phyloP scores from a whole-genome alignment of 78 protist genomes.

The Chrysochromulina tobinii region DNA sequence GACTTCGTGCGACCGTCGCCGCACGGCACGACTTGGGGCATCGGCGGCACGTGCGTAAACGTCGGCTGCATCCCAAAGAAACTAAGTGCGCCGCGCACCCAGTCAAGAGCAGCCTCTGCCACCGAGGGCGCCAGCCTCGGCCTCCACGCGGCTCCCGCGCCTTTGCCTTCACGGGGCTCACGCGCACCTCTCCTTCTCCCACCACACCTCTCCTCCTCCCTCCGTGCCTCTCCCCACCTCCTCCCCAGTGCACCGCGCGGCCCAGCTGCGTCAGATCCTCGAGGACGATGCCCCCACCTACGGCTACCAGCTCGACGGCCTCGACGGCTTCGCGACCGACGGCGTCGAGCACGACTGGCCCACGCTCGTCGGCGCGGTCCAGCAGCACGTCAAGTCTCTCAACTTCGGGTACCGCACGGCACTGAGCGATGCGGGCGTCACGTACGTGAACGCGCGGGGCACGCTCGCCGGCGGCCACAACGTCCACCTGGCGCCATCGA shows the following conservation, averaged over 20 bases:
- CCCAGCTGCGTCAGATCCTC: constrained; percentile 35
- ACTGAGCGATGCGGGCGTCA: constrained; percentile 57
- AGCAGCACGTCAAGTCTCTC: constrained; percentile 72
- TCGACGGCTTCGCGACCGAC: background rate
- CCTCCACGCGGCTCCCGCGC: too few species aligned
- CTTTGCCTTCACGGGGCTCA: too few species aligned
- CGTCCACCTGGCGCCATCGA: constrained; percentile 13
- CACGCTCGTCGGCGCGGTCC: constrained; percentile 60
- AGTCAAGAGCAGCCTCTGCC: too few species aligned
- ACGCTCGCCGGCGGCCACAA: constrained; percentile 73
- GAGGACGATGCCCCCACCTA: constrained; percentile 60
- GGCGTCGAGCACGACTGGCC: constrained; percentile 35
- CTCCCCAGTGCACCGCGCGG: constrained; percentile 68
- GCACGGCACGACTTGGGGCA: constrained; percentile 21
- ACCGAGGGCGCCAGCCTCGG: too few species aligned
- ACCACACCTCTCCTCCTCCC: too few species aligned
- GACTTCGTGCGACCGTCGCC: constrained; percentile 51
- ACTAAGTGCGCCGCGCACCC: background rate
- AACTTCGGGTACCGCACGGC: constrained; percentile 81
- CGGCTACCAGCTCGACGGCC: constrained; percentile 58
- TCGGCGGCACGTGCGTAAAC: constrained; percentile 68
- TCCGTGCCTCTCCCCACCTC: too few species aligned
- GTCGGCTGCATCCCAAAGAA: constrained; percentile 79
- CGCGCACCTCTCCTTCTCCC: too few species aligned
- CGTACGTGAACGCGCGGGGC: constrained; percentile 81